These are phyloP conservation scores for Penstemon barbatus DNA, from an alignment of 257 asterid species.

Conservation along the genomic window DNA sequence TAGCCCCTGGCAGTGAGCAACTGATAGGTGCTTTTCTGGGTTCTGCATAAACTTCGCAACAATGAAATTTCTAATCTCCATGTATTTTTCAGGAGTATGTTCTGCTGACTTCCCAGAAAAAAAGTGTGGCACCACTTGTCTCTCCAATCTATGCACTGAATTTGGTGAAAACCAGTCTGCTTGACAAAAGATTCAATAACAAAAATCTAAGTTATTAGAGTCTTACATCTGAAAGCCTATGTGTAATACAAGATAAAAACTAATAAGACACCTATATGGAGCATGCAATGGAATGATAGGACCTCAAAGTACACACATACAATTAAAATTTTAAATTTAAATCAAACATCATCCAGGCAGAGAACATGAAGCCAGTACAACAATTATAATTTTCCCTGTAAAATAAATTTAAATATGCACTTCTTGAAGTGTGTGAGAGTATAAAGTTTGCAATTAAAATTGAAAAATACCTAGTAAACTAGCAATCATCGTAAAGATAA, in stretches of 20 bases:
- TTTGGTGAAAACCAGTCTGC: conserved; percentile 98
- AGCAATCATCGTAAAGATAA: background rate
- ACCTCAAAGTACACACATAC: background rate
- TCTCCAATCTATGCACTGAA: conserved; percentile 96
- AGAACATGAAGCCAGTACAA: no score
- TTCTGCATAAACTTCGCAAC: conserved; percentile 92
- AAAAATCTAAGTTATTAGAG: background rate
- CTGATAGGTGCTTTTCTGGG: conserved; percentile 72
- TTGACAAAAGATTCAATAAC: conserved; percentile 20
- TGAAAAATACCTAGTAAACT: background rate
- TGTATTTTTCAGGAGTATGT: conserved; percentile 88
- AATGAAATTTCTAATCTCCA: conserved; percentile 78
- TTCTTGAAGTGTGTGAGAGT: background rate
- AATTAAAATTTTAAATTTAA: no score
- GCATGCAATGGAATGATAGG: background rate
- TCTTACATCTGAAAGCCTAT: no score
- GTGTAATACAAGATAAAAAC: background rate
- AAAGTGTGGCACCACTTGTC: conserved; percentile 99
- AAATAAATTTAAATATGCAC: background rate
- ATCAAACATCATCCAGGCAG: no score
- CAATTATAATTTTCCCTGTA: no score
- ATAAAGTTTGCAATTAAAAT: background rate
- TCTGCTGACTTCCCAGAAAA: conserved; percentile 88
- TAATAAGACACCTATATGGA: background rate
- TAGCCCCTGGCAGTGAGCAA: conserved; percentile 67